Evolutionary conservation across 164 flowering plant species (phyloP).

Genomic region (Magnolia officinalis): DNA sequence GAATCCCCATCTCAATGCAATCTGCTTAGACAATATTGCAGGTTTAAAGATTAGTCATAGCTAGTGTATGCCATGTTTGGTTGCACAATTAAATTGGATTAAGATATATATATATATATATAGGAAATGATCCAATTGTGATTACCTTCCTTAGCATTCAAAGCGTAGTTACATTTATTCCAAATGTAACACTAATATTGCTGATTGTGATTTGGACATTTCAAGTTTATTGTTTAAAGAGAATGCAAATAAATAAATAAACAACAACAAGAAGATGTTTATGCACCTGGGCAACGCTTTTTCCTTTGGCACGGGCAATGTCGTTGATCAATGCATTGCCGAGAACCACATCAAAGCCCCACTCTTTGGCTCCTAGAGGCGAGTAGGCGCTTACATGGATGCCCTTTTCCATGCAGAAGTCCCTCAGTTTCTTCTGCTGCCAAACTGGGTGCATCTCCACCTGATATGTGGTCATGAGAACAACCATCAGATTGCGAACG

Average conservation of each 20-base stretch:
- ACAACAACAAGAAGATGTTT: neutral
- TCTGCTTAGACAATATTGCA: slow-evolving; percentile 10
- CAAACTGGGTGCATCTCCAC: slow-evolving; percentile 35
- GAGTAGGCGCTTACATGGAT: slow-evolving; percentile 30
- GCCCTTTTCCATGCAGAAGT: slow-evolving; percentile 21
- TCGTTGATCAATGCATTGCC: slow-evolving; percentile 18
- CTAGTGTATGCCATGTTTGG: neutral
- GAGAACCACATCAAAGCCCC: slow-evolving; percentile 25
- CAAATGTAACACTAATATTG: neutral
- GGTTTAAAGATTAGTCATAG: neutral
- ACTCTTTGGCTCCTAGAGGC: slow-evolving; percentile 24
- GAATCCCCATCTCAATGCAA: slow-evolving; percentile 30
- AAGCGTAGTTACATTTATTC: neutral
- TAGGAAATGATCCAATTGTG: neutral
- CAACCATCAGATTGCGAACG: neutral
- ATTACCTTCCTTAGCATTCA: neutral
- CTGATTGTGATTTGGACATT: too few species aligned
- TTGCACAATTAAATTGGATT: neutral
- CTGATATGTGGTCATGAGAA: neutral
- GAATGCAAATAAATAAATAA: too few species aligned
- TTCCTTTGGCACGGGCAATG: slow-evolving; percentile 28
- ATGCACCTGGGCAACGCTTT: slow-evolving; percentile 27
- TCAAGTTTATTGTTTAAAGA: neutral
- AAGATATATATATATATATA: too few species aligned
- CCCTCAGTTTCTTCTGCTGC: slow-evolving; percentile 25